Conservation (phyloP, 1,139 yeast genomes). For the Suhomyces coccinellae region DNA sequence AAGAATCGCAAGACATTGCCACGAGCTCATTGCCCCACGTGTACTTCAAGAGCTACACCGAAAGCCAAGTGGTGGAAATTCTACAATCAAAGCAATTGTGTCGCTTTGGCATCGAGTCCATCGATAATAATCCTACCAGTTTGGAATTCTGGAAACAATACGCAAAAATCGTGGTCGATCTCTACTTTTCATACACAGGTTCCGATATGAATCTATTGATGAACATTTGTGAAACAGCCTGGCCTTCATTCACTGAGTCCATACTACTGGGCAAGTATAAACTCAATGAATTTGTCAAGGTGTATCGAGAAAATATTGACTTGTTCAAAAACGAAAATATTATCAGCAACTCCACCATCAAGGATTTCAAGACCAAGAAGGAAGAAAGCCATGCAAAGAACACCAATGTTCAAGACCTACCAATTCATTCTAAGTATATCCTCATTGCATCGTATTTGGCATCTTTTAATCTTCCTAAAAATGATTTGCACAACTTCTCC, state of each 20-base stretch:
- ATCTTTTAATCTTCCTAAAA: conserved; percentile 60
- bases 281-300: conserved; percentile 43
- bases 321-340: conserved; percentile 44
- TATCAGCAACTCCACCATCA: conserved; percentile 34
- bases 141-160: conserved; percentile 49
- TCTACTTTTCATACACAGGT: conserved; percentile 54
- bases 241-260: conserved; percentile 54
- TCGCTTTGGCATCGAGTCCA: conserved; percentile 20
- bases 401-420: conserved; percentile 41
- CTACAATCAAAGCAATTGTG: conserved; percentile 31
- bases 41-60: conserved; percentile 47
- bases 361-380: conserved; percentile 27
- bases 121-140: conserved; percentile 20
- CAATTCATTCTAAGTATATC: conserved; percentile 58
- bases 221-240: conserved; percentile 45
- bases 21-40: conserved; percentile 53
- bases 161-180: conserved; percentile 51
- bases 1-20: conserved; percentile 49
- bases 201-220: conserved; percentile 47
- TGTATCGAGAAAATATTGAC: conserved; percentile 45
- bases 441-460: conserved; percentile 72
- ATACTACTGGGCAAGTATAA: conserved; percentile 32
- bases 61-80: conserved; percentile 40
- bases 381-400: conserved; percentile 21
- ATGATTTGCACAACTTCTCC: conserved; percentile 62